These are phyloP conservation scores for Heliamphora exappendiculata DNA, from an alignment of 148 eudicot genomes.

Conservation along the genomic window DNA sequence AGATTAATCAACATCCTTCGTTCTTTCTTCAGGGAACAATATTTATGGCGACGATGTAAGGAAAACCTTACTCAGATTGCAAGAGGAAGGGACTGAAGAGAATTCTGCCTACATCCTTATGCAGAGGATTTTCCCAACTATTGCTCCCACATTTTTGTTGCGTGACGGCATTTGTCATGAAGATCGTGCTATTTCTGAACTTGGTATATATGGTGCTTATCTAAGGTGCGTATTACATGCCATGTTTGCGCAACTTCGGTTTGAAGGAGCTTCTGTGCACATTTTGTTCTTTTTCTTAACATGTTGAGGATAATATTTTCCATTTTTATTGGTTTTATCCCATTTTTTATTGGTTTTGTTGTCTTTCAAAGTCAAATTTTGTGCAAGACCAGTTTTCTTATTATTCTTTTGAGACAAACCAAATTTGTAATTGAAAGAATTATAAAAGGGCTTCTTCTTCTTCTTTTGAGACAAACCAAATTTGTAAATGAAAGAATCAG, in stretches of 20 bases:
- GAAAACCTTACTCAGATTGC: slow-evolving; percentile 51
- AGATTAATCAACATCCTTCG: not conserved
- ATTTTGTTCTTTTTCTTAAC: not conserved
- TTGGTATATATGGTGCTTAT: slow-evolving; percentile 79
- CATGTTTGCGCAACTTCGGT: not conserved
- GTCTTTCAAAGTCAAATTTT: not conserved
- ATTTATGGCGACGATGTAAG: slow-evolving; percentile 78
- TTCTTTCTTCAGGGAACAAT: slow-evolving; percentile 59
- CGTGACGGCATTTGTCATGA: slow-evolving; percentile 66
- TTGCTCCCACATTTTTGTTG: slow-evolving; percentile 53
- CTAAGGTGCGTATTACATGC: slow-evolving; percentile 41
- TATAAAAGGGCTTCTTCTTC: not conserved
- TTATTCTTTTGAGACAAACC: no score
- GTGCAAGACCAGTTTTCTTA: not conserved
- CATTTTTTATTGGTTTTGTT: not conserved
- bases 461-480: no score
- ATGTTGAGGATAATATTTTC: not conserved
- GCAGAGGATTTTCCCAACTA: slow-evolving; percentile 87
- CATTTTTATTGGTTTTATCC: not conserved
- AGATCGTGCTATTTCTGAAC: slow-evolving; percentile 77
- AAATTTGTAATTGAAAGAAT: not conserved
- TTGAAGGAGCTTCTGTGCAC: not conserved
- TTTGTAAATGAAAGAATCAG: no score
- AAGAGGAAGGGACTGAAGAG: slow-evolving; percentile 58
- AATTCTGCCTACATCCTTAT: slow-evolving; percentile 91